Evolutionary conservation across 2,329 filamentous ascomycete genomes (phyloP).

Genomic region (Gliomastix tumulicola): DNA sequence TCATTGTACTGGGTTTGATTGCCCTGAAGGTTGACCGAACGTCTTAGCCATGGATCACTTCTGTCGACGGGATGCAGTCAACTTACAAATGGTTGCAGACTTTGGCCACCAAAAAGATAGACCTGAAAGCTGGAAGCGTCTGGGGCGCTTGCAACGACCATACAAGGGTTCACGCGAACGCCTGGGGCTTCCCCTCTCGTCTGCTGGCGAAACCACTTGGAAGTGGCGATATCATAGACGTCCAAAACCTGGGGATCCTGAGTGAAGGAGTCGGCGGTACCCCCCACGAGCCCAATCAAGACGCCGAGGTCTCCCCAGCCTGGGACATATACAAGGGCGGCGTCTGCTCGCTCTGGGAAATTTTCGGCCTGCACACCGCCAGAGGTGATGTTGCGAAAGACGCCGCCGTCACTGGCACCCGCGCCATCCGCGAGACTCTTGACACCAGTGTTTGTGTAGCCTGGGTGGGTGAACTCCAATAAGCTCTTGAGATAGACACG

Average conservation of each 20-base stretch:
- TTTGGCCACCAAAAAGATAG: constrained; percentile 73
- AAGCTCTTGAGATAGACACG: constrained; percentile 68
- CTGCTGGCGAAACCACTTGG: constrained; percentile 53
- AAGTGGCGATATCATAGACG: constrained; percentile 58
- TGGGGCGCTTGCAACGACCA: constrained; percentile 53
- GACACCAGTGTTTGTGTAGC: constrained; percentile 57
- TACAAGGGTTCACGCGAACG: constrained; percentile 51
- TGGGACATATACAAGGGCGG: constrained; percentile 65
- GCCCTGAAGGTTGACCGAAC: too few relatives aligned
- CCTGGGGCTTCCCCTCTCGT: constrained; percentile 45
- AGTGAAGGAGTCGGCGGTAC: constrained; percentile 62
- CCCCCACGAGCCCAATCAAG: constrained; percentile 65
- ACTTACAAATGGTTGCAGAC: constrained; percentile 54
- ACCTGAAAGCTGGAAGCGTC: constrained; percentile 72
- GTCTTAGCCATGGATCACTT: too few relatives aligned
- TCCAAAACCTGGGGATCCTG: constrained; percentile 48
- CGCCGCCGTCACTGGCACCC: constrained; percentile 53
- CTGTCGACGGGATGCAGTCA: too few relatives aligned
- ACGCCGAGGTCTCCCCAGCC: constrained; percentile 67
- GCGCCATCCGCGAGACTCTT: constrained; percentile 42
- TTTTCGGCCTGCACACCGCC: constrained; percentile 59
- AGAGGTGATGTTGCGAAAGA: constrained; percentile 67
- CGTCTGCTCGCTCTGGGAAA: constrained; percentile 70
- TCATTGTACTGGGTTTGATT: constrained; percentile 55
- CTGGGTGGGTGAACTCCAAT: constrained; percentile 70